Percentiles rank a stretch among this genome's conserved stretches.
These are phyloP conservation scores for Chaetomium tenue DNA, from an alignment of 495 filamentous ascomycete species.

Conservation along the genomic window DNA sequence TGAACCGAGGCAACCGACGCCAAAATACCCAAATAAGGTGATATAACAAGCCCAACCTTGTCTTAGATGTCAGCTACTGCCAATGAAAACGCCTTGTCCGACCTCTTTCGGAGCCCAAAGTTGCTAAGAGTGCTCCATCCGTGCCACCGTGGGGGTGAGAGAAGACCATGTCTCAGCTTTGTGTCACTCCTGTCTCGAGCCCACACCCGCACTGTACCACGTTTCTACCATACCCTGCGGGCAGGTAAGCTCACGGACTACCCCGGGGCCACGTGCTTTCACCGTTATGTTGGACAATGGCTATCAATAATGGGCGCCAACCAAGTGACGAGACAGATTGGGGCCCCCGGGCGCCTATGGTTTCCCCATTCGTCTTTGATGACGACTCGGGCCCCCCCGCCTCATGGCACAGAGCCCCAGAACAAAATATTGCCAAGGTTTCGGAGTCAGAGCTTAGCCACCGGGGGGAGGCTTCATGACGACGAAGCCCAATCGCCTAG, in stretches of 20 bases:
- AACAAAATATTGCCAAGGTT: constrained; percentile 14
- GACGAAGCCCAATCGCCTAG: constrained; percentile 2
- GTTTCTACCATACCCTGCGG: constrained; percentile 18
- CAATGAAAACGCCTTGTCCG: constrained; percentile 10
- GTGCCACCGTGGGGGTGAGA: constrained; percentile 14
- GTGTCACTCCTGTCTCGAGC: constrained; percentile 33
- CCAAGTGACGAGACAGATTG: constrained; percentile 10
- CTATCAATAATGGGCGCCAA: constrained; percentile 18
- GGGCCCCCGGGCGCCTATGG: constrained; percentile 15
- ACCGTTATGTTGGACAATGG: constrained; percentile 15
- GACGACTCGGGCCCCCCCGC: neutral
- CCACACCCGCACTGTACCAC: constrained; percentile 20
- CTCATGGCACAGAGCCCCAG: constrained; percentile 1
- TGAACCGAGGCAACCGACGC: constrained; percentile 10
- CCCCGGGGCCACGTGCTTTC: constrained; percentile 26
- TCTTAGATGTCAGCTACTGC: constrained; percentile 12
- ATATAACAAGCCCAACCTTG: constrained; percentile 3
- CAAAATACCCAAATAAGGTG: neutral
- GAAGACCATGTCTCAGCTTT: constrained; percentile 28
- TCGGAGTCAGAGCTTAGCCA: constrained; percentile 12
- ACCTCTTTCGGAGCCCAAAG: constrained; percentile 8
- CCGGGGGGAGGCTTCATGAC: neutral
- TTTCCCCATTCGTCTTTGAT: constrained; percentile 9
- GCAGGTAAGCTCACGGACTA: constrained; percentile 14
- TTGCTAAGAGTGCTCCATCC: constrained; percentile 17